These are phyloP conservation scores for Penicillium goetzii DNA, from an alignment of 495 filamentous ascomycete genomes.

Conservation along the genomic window DNA sequence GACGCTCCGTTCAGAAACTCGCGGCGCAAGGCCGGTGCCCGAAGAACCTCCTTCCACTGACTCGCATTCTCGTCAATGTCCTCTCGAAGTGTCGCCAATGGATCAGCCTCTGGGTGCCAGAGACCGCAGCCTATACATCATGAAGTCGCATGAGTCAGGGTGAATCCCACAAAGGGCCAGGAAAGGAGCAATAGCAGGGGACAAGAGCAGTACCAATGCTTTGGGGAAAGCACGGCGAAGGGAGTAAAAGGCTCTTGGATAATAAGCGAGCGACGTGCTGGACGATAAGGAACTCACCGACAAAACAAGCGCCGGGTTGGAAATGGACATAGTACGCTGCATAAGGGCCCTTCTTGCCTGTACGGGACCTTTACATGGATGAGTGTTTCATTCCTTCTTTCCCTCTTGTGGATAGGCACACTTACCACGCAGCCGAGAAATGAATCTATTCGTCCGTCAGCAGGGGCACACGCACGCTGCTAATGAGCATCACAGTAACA, in stretches of 20 bases:
- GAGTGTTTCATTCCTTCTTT: constrained; percentile 26
- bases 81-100: constrained; percentile 65
- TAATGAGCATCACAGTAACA: constrained; percentile 28
- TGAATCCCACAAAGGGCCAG: not conserved
- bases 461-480: constrained; percentile 15
- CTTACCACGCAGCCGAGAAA: constrained; percentile 79
- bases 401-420: constrained; percentile 3
- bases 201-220: not conserved
- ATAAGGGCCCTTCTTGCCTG: constrained; percentile 83
- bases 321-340: constrained; percentile 80
- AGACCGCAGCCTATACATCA: constrained; percentile 68
- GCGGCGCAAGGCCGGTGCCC: constrained; percentile 57
- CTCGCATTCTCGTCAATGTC: constrained; percentile 72
- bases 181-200: not conserved
- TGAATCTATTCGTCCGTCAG: constrained; percentile 59
- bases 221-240: not conserved
- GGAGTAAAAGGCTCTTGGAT: not conserved
- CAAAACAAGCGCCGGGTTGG: constrained; percentile 60
- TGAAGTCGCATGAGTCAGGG: constrained; percentile 14
- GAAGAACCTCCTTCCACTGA: constrained; percentile 67
- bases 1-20: constrained; percentile 64
- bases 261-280: not conserved
- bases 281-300: constrained; percentile 54
- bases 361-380: constrained; percentile 62
- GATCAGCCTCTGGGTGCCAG: constrained; percentile 70